Evolutionary conservation across 768 basidiomycete genomes (phyloP).

Genomic region (Jaapia argillacea): DNA sequence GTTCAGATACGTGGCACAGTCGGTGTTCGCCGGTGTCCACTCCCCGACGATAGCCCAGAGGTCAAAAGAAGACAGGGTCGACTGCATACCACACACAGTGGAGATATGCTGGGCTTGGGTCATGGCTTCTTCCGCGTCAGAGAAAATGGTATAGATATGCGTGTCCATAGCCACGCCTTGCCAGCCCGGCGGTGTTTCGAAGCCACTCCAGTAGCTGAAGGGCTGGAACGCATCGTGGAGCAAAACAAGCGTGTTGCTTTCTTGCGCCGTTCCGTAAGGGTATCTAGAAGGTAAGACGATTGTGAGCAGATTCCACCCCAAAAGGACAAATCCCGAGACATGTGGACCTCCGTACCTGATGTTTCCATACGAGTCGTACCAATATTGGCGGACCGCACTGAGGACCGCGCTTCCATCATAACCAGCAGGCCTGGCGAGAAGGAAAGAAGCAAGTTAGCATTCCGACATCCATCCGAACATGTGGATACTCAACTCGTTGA

Average conservation of each 20-base stretch:
- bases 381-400: constrained; percentile 46
- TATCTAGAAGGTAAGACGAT: constrained; percentile 27
- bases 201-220: constrained; percentile 59
- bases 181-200: constrained; percentile 39
- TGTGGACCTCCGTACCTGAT: constrained; percentile 38
- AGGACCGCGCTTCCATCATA: constrained; percentile 45
- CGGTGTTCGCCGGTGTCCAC: constrained; percentile 72
- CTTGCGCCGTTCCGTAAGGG: constrained; percentile 30
- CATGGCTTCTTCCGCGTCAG: constrained; percentile 35
- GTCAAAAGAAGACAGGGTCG: constrained; percentile 38
- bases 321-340: constrained; percentile 9
- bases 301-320: no score
- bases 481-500: constrained; percentile 55
- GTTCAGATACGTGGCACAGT: constrained; percentile 77
- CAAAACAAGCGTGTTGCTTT: constrained; percentile 51
- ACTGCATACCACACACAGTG: constrained; percentile 40
- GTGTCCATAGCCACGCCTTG: constrained; percentile 72
- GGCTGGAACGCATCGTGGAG: constrained; percentile 78
- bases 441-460: background rate
- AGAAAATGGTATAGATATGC: constrained; percentile 74
- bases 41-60: constrained; percentile 86
- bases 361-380: constrained; percentile 64
- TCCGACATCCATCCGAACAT: background rate
- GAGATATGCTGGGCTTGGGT: constrained; percentile 46
- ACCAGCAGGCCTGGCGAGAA: constrained; percentile 56